phyloP scores from a whole-genome alignment of 768 basidiomycete species.

The Ramaria sp. region DNA sequence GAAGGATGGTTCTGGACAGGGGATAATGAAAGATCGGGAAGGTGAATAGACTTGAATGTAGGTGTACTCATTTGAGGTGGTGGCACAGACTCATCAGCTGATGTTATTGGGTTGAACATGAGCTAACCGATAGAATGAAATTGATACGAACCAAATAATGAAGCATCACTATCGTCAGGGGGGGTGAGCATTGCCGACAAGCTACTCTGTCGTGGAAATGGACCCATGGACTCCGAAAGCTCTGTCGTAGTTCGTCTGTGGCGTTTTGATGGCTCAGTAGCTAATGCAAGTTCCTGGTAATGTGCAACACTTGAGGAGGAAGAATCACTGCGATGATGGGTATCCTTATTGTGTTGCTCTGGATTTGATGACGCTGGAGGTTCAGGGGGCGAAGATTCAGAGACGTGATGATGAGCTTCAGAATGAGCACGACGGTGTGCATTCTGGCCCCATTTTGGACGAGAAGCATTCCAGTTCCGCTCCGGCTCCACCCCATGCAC shows the following conservation, averaged over 20 bases:
- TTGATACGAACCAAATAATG: slow-evolving; percentile 4
- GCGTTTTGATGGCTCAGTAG: not conserved
- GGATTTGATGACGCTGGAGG: slow-evolving; percentile 6
- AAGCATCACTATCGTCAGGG: slow-evolving; percentile 2
- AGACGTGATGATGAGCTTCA: not conserved
- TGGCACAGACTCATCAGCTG: slow-evolving; percentile 1
- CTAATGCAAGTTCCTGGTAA: not conserved
- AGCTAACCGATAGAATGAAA: not conserved
- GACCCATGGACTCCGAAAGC: not conserved
- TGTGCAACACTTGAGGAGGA: too few species aligned
- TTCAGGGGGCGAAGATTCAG: not conserved
- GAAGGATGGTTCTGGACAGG: not conserved
- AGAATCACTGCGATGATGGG: too few species aligned
- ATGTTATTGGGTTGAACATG: not conserved
- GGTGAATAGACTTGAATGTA: not conserved
- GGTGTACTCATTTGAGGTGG: slow-evolving; percentile 10
- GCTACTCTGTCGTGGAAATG: not conserved
- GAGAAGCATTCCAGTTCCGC: slow-evolving; percentile 63
- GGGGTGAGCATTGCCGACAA: not conserved
- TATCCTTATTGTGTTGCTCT: too few species aligned
- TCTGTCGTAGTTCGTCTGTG: slow-evolving; percentile 8
- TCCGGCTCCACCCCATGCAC: slow-evolving; percentile 42
- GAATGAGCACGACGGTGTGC: slow-evolving; percentile 11
- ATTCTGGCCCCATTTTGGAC: slow-evolving; percentile 36
- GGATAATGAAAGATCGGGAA: not conserved